phyloP scores from a whole-genome alignment of 441 rosid genomes.

The Croton setiger region DNA sequence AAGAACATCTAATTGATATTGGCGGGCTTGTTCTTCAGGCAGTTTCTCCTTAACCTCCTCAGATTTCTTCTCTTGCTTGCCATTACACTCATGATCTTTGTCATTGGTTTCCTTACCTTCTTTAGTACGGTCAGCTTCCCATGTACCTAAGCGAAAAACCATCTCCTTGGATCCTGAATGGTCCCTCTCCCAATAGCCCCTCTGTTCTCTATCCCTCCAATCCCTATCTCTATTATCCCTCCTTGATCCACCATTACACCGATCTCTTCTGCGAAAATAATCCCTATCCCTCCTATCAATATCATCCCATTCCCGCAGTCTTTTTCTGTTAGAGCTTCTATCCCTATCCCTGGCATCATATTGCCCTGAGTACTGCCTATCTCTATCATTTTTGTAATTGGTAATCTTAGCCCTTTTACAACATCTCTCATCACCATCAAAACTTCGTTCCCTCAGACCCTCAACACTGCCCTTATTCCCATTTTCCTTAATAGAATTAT shows the following conservation, averaged over 20 bases:
- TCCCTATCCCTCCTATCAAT: conserved; percentile 56
- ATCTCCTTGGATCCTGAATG: conserved; percentile 63
- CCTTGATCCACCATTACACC: conserved; percentile 39
- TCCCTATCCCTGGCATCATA: conserved; percentile 52
- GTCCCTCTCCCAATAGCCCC: conserved; percentile 99
- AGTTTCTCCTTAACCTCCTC: conserved; percentile 68
- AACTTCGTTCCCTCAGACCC: conserved; percentile 32
- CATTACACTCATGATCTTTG: conserved; percentile 42
- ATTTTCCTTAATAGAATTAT: conserved; percentile 32
- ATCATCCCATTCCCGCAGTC: conserved; percentile 66
- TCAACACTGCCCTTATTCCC: conserved; percentile 31
- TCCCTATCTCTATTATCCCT: conserved; percentile 61
- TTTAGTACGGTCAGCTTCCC: conserved; percentile 72
- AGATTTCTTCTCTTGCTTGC: conserved; percentile 46
- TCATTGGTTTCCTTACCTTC: conserved; percentile 49
- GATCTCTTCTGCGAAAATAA: conserved; percentile 56
- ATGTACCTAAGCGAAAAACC: conserved; percentile 69
- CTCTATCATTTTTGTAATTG: conserved; percentile 42
- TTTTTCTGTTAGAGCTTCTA: conserved; percentile 51
- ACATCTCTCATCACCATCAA: conserved; percentile 44
- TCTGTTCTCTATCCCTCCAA: conserved; percentile 64
- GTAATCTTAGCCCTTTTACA: conserved; percentile 52
- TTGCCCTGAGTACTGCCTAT: conserved; percentile 39
- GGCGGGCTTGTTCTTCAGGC: conserved; percentile 88
- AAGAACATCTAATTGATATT: conserved; percentile 95